Percentiles rank a stretch among this genome's conserved stretches.
These are phyloP conservation scores for Leucocoprinus leucothites DNA, from an alignment of 768 basidiomycete genomes.

Conservation along the genomic window DNA sequence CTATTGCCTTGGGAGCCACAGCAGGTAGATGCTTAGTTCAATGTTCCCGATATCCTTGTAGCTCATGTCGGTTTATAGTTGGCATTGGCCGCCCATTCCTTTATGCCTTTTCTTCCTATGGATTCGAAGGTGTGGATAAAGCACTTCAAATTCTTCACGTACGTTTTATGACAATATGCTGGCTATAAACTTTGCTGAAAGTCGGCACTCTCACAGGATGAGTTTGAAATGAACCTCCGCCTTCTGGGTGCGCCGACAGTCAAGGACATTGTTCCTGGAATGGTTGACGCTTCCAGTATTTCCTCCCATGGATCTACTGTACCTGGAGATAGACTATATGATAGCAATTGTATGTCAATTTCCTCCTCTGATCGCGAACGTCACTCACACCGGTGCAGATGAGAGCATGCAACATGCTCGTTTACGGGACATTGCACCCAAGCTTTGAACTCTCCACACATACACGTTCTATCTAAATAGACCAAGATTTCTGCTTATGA, in stretches of 20 bases:
- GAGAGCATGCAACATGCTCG: slow-evolving; percentile 33
- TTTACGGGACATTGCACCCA: slow-evolving; percentile 25
- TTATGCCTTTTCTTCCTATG: slow-evolving; percentile 89
- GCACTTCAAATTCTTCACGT: slow-evolving; percentile 79
- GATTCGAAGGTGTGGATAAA: slow-evolving; percentile 80
- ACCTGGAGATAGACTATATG: slow-evolving; percentile 73
- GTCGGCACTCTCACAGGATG: slow-evolving; percentile 55
- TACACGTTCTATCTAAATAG: too few species aligned
- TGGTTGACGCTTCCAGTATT: slow-evolving; percentile 85
- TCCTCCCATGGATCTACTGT: slow-evolving; percentile 62
- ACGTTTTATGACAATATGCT: slow-evolving; percentile 19
- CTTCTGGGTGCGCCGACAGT: slow-evolving; percentile 82
- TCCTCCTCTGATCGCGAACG: too few species aligned
- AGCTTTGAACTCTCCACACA: slow-evolving; percentile 20
- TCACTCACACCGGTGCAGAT: slow-evolving; percentile 21
- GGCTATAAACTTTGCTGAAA: neutral
- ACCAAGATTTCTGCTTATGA: too few species aligned
- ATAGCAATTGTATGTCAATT: slow-evolving; percentile 69
- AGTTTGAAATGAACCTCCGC: slow-evolving; percentile 98
- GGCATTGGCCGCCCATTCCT: slow-evolving; percentile 85
- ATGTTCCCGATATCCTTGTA: neutral
- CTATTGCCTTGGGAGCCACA: slow-evolving; percentile 85
- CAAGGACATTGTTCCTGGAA: slow-evolving; percentile 75
- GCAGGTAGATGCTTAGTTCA: slow-evolving; percentile 46
- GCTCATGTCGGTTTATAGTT: slow-evolving; percentile 33